Conservation (phyloP, 2,329 filamentous ascomycete genomes). For the Pseudogymnoascus destructans region DNA sequence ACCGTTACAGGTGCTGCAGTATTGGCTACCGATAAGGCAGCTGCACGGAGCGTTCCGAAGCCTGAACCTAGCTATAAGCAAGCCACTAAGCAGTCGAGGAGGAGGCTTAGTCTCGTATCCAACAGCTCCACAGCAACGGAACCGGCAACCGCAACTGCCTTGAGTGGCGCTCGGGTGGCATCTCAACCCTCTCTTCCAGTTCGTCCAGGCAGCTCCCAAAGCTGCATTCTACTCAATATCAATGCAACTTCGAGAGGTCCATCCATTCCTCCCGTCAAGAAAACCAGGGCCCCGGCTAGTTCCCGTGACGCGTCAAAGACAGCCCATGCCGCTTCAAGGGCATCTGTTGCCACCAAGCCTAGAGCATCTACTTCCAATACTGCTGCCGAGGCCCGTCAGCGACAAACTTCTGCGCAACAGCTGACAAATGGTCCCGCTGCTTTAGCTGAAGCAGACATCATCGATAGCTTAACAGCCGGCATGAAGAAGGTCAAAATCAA, state of each 20-base stretch:
- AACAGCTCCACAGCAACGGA: conserved; percentile 25
- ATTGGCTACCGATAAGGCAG: conserved; percentile 33
- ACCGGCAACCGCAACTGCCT: conserved; percentile 12
- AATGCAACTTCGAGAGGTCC: conserved; percentile 31
- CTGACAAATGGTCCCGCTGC: neutral
- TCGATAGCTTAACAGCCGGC: conserved; percentile 43
- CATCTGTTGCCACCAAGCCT: conserved; percentile 1
- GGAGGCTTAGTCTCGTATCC: conserved; percentile 34
- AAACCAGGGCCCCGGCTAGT: conserved; percentile 38
- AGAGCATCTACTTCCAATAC: neutral
- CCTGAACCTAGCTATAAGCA: conserved; percentile 20
- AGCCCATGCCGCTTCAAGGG: conserved; percentile 13
- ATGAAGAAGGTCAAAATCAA: conserved; percentile 54
- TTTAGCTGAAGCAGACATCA: conserved; percentile 28
- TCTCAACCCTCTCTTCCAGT: conserved; percentile 7
- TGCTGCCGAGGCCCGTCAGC: neutral
- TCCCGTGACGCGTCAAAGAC: conserved; percentile 30
- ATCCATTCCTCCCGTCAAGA: conserved; percentile 37
- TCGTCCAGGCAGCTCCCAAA: conserved; percentile 32
- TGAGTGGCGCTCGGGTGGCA: conserved; percentile 15
- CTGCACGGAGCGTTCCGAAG: conserved; percentile 21
- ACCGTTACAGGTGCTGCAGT: conserved; percentile 44
- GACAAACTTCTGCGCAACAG: conserved; percentile 1
- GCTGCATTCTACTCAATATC: conserved; percentile 29
- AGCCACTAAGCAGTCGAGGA: conserved; percentile 20